phyloP scores from a whole-genome alignment of 2,329 filamentous ascomycete genomes.

The Paecilomyces niveus region DNA sequence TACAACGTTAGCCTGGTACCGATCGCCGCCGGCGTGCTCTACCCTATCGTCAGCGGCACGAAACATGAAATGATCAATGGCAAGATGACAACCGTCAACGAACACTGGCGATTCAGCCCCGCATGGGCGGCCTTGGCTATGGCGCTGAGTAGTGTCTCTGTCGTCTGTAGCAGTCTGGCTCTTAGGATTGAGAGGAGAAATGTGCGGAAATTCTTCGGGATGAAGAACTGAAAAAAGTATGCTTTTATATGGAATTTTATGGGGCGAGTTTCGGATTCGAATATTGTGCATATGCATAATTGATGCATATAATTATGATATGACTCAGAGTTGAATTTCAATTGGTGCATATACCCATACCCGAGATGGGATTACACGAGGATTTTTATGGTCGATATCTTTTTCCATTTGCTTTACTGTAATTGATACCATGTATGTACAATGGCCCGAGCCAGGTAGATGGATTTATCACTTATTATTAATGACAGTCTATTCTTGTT shows the following conservation, averaged over 20 bases:
- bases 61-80: constrained; percentile 24
- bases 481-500: neutral
- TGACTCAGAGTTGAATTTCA: neutral
- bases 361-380: neutral
- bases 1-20: constrained; percentile 76
- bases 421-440: neutral
- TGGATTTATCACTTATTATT: neutral
- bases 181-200: constrained; percentile 46
- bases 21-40: constrained; percentile 73
- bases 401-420: neutral
- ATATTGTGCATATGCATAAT: neutral
- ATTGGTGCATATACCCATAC: neutral
- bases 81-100: constrained; percentile 25
- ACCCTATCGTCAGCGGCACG: constrained; percentile 46
- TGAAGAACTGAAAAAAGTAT: neutral
- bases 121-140: constrained; percentile 84
- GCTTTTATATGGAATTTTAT: neutral
- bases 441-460: neutral
- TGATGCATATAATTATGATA: neutral
- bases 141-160: constrained; percentile 85
- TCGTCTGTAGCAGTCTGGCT: constrained; percentile 73
- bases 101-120: constrained; percentile 41
- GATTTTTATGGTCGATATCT: neutral
- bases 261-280: neutral
- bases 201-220: constrained; percentile 1